These are phyloP conservation scores for Amyloporia xantha DNA, from an alignment of 768 basidiomycete species.

Conservation along the genomic window DNA sequence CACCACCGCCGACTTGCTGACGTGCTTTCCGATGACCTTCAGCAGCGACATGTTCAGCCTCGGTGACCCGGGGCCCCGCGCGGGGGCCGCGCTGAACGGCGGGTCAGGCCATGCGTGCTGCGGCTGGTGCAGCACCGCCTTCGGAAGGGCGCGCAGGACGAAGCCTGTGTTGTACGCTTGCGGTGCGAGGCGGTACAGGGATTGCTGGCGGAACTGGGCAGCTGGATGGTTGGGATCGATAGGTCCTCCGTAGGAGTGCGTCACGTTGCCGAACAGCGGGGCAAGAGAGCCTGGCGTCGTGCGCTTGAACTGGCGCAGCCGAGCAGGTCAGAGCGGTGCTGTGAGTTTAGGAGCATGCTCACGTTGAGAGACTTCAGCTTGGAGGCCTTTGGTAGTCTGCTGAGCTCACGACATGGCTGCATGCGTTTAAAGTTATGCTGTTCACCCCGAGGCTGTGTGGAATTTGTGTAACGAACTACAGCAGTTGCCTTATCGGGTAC, in stretches of 20 bases:
- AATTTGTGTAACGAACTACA: neutral
- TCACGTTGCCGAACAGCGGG: neutral
- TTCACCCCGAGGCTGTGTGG: neutral
- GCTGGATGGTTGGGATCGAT: conserved; percentile 19
- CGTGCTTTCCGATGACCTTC: conserved; percentile 28
- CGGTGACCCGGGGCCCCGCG: conserved; percentile 4
- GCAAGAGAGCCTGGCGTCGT: conserved; percentile 33
- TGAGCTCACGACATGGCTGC: conserved; percentile 11
- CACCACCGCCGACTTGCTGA: conserved; percentile 26
- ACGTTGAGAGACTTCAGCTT: conserved; percentile 31
- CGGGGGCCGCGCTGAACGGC: conserved; percentile 10
- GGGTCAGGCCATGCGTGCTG: conserved; percentile 18
- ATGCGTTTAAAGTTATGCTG: neutral
- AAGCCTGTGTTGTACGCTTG: conserved; percentile 11
- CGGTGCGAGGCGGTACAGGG: conserved; percentile 4
- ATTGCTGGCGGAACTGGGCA: neutral
- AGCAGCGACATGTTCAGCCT: conserved; percentile 33
- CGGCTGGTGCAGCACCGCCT: conserved; percentile 25
- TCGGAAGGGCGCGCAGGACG: conserved; percentile 25
- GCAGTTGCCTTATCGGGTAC: neutral
- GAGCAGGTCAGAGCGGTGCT: neutral
- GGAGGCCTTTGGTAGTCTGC: conserved; percentile 4
- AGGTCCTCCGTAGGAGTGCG: neutral
- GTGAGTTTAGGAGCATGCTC: conserved; percentile 5
- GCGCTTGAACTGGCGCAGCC: conserved; percentile 30